Evolutionary conservation across 352 stramenopile genomes (phyloP).

Genomic region (Globisporangium cystogenes): DNA sequence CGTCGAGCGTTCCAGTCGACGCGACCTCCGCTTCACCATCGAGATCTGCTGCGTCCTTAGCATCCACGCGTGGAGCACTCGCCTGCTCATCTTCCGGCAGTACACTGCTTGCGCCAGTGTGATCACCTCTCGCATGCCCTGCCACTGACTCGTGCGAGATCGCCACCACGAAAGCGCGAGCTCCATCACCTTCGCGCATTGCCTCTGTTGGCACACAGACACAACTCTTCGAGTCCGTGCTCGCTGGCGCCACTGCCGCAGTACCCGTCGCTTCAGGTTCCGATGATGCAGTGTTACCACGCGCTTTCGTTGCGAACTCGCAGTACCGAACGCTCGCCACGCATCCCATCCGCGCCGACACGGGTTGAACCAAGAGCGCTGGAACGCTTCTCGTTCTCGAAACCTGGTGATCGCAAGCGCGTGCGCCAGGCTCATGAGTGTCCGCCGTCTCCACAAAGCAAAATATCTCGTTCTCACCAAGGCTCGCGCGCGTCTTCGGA

Average conservation of each 20-base stretch:
- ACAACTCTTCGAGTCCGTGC: conserved; percentile 2
- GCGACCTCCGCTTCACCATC: background rate
- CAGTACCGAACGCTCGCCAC: conserved; percentile 11
- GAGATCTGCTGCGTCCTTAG: background rate
- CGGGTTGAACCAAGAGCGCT: conserved; percentile 24
- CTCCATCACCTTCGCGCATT: background rate
- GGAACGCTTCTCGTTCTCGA: conserved; percentile 5
- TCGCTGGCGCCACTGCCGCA: conserved; percentile 4
- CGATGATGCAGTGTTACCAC: background rate
- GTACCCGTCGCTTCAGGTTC: background rate
- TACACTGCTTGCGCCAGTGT: conserved; percentile 17
- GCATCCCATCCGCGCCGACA: conserved; percentile 19
- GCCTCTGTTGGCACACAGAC: conserved; percentile 4
- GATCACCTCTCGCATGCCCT: conserved; percentile 17
- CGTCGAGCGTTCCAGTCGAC: background rate
- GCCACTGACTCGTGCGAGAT: conserved; percentile 17
- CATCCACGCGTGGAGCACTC: conserved; percentile 17
- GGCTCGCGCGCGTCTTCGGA: conserved; percentile 19
- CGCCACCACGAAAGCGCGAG: conserved; percentile 18
- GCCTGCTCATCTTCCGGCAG: conserved; percentile 14
- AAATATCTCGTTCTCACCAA: conserved; percentile 21
- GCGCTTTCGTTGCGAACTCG: background rate
- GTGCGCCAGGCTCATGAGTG: background rate
- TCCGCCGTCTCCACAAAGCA: conserved; percentile 12
- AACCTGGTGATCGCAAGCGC: background rate